A percentile compares a stretch with the other conserved stretches of the same genome.
phyloP scores from a whole-genome alignment of 1,139 yeast genomes.

The Scheffersomyces stambukii region DNA sequence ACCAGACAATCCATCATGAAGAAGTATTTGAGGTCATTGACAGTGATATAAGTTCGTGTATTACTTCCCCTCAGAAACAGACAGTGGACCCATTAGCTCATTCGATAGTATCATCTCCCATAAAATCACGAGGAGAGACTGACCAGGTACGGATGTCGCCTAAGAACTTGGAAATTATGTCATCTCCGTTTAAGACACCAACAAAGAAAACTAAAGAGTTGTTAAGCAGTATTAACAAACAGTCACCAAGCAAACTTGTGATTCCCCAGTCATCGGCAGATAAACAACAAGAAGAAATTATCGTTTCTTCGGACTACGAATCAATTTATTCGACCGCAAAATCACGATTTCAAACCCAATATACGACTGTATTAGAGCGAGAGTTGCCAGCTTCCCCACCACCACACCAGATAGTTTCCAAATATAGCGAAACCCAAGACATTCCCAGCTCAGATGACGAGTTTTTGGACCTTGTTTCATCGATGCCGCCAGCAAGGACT shows the following conservation, averaged over 20 bases:
- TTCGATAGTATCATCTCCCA: too few species aligned
- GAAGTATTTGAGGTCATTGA: slow-evolving; percentile 4
- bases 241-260: slow-evolving; percentile 1
- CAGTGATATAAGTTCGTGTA: slow-evolving; percentile 5
- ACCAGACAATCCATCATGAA: slow-evolving; percentile 3
- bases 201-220: slow-evolving; percentile 9
- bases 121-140: too few species aligned
- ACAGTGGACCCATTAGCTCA: too few species aligned
- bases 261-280: slow-evolving; percentile 1
- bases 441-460: too few species aligned
- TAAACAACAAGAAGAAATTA: slow-evolving; percentile 3
- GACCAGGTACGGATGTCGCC: too few species aligned
- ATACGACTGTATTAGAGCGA: too few species aligned
- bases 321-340: slow-evolving; percentile 20
- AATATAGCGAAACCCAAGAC: too few species aligned
- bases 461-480: slow-evolving; percentile 2
- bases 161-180: too few species aligned
- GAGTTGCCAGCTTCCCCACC: too few species aligned
- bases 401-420: too few species aligned
- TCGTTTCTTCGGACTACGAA: slow-evolving; percentile 8
- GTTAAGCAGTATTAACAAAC: slow-evolving; percentile 1
- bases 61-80: too few species aligned
- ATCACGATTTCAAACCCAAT: slow-evolving; percentile 5
- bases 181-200: slow-evolving; percentile 15
- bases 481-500: slow-evolving; percentile 4